Evolutionary conservation across 2,329 filamentous ascomycete species (phyloP), one percentile per base, ranked within the genome.

Genomic region (Fusarium subglutinans): DNA sequence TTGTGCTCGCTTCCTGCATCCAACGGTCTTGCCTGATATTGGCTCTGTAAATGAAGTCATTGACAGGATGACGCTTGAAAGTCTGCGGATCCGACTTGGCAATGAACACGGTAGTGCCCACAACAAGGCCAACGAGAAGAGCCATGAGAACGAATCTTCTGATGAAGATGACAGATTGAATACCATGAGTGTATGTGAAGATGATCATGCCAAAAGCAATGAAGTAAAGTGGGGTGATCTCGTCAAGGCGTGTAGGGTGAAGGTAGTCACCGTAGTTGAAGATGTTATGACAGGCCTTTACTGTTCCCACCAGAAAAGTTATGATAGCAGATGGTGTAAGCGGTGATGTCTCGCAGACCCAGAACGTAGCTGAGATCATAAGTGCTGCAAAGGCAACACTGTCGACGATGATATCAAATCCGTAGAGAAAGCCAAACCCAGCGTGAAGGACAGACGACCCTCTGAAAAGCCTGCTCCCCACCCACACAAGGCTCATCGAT

Each of bases 371-470:
- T 2, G 86, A 87, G 38, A 87, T 80, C 60, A 86, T 72, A 30
- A 89, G 79, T 4, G 81, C 73, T 5, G 85, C 83, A 43, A 89
- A 81, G 4, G 83, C 80, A 38, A 87, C 72, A 67, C 87, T 86
- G 62, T 88, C 87, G 24, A 84, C 82, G 22, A 88, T 76, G 22
- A 86, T 80, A 63, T 89, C 87, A 67, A 88, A 87, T 5, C 84
- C 74, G 63, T 87, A 87, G 6, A 88, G 75, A 37, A 84, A 83
- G 56, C 83, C 84, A 40, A 87, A 81, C 8, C 82, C 82, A 44
- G 79, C 51, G 26, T 78, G 74, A 14, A 77, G 58, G 35, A 65
- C 63, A 17, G 65, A 63, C 8, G 72, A 64, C 7, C 76, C 75
- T 7, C 72, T 72, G 43, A 82, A 79, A 7, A 84, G 55, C 20